phyloP scores from a whole-genome alignment of 352 stramenopile species.

The Blastocystis sp. region DNA sequence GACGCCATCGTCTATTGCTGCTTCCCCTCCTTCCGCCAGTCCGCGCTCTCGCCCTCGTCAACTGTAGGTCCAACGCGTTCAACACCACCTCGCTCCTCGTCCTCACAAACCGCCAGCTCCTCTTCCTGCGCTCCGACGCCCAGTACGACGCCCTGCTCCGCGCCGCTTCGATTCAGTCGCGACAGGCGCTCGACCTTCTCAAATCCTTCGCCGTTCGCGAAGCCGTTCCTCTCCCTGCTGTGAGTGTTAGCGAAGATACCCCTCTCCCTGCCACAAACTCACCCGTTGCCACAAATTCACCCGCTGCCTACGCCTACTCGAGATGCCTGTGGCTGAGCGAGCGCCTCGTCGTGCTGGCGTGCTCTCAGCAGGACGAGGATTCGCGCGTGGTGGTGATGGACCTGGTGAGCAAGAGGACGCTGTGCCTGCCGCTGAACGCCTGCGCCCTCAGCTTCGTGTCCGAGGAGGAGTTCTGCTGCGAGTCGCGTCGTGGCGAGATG shows the following conservation, averaged over 20 bases:
- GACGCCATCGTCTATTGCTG: neutral
- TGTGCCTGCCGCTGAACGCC: neutral
- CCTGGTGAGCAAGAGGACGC: neutral
- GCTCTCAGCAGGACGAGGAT: neutral
- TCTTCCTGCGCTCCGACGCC: neutral
- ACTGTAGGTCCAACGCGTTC: neutral
- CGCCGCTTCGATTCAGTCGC: neutral
- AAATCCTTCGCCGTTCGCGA: neutral
- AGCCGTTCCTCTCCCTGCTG: neutral
- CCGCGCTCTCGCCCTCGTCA: neutral
- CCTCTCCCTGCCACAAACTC: no score
- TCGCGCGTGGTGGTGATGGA: neutral
- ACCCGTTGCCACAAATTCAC: no score
- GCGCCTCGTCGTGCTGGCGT: neutral
- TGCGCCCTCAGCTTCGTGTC: neutral
- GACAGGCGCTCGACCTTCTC: neutral
- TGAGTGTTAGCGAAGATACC: no score
- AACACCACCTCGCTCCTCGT: neutral
- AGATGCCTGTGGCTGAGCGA: neutral
- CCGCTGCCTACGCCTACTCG: neutral
- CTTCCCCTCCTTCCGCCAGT: constrained; percentile 17
- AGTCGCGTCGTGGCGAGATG: neutral
- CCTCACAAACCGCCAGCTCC: neutral
- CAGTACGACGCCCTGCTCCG: neutral
- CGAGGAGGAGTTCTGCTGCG: neutral